phyloP scores from a whole-genome alignment of 2,329 filamentous ascomycete genomes.

The Whalleya microplaca region DNA sequence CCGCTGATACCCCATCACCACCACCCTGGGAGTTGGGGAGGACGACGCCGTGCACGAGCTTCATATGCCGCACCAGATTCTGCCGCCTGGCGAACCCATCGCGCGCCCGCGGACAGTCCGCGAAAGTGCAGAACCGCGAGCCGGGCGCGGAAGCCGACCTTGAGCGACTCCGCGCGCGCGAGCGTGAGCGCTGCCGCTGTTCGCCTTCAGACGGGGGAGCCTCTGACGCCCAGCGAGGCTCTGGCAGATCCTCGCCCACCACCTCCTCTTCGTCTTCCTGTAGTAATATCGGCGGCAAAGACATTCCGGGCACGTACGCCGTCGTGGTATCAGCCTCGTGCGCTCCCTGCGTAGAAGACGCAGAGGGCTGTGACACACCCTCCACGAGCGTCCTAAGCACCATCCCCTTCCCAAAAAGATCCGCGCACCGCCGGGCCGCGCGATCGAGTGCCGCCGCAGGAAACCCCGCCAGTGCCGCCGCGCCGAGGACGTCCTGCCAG shows the following conservation, averaged over 20 bases:
- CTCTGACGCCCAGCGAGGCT: too few relatives aligned
- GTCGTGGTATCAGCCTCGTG: too few relatives aligned
- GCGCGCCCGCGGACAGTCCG: conserved; percentile 40
- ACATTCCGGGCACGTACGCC: too few relatives aligned
- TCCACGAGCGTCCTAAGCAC: conserved; percentile 56
- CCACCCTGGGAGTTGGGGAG: conserved; percentile 12
- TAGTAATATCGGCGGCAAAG: too few relatives aligned
- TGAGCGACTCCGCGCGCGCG: conserved; percentile 29
- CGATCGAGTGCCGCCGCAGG: conserved; percentile 66
- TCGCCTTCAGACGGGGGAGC: too few relatives aligned
- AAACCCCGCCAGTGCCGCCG: conserved; percentile 77
- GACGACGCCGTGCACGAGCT: conserved; percentile 43
- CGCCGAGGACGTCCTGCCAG: conserved; percentile 84
- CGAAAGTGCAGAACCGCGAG: conserved; percentile 41
- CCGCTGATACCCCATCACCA: conserved; percentile 28
- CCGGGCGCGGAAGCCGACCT: conserved; percentile 24
- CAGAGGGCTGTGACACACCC: too few relatives aligned
- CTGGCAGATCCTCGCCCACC: too few relatives aligned
- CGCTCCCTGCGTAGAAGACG: too few relatives aligned
- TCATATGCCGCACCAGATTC: conserved; percentile 49
- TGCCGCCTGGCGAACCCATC: conserved; percentile 42
- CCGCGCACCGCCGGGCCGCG: conserved; percentile 73
- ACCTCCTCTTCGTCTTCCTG: too few relatives aligned
- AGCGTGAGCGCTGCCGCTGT: too few relatives aligned
- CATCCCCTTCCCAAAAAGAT: conserved; percentile 76